A percentile compares a stretch with the other conserved stretches of the same genome.
Evolutionary conservation across 139 green algal genomes (phyloP).

Genomic region (Closterium sp.): DNA sequence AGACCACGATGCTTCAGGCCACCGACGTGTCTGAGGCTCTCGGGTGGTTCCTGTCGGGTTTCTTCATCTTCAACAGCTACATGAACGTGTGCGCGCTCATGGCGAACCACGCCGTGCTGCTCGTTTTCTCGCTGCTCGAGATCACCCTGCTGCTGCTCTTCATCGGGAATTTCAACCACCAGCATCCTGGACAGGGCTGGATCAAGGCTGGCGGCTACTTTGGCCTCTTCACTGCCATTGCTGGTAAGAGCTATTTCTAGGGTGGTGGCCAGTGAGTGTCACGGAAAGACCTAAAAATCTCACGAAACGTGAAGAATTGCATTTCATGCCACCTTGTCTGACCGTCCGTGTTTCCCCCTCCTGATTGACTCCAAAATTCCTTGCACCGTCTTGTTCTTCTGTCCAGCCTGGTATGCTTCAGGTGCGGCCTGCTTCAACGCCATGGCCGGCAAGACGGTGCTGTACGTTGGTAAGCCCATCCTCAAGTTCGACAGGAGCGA

Average conservation of each 20-base stretch:
- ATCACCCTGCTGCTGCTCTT: conserved; percentile 7
- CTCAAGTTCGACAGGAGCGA: not conserved
- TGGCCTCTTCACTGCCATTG: not conserved
- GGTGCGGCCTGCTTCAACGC: not conserved
- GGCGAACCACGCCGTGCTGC: not conserved
- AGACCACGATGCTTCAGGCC: not conserved
- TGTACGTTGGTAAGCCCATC: not conserved
- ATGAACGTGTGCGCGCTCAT: not conserved
- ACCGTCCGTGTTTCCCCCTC: too few relatives aligned
- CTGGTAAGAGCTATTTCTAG: not conserved
- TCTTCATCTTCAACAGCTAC: conserved; percentile 31
- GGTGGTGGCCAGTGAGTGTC: too few relatives aligned
- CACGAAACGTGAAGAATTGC: too few relatives aligned
- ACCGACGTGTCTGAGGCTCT: not conserved
- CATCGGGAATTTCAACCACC: conserved; percentile 6
- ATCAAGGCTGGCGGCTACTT: not conserved
- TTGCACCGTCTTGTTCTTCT: not conserved
- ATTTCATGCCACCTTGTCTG: too few relatives aligned
- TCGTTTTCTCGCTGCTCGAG: conserved; percentile 1
- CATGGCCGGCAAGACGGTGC: not conserved
- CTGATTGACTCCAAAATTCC: too few relatives aligned
- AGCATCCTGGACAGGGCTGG: not conserved
- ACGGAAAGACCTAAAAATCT: too few relatives aligned
- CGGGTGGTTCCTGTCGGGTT: conserved; percentile 2
- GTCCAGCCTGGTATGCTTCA: not conserved